phyloP scores from a whole-genome alignment of 768 basidiomycete genomes.

The Mycena galericulata region DNA sequence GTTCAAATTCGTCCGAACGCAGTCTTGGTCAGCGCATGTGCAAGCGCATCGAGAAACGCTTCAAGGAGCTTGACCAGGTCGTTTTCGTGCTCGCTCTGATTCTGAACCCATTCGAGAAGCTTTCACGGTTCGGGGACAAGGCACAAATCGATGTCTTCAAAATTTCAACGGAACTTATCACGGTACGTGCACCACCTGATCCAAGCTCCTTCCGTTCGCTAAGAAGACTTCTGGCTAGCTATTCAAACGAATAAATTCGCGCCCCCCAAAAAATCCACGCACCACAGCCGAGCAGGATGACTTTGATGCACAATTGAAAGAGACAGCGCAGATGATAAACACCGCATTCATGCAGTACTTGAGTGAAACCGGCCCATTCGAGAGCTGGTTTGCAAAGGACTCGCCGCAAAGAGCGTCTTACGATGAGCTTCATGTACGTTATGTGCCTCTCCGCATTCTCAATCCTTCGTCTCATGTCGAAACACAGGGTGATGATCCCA shows the following conservation, averaged over 20 bases:
- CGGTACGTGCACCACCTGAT: background rate
- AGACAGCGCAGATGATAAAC: background rate
- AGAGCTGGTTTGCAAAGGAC: constrained; percentile 3
- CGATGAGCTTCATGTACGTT: background rate
- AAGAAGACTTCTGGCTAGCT: background rate
- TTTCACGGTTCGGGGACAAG: constrained; percentile 19
- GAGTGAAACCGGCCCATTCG: constrained; percentile 10
- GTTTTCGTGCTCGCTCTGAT: constrained; percentile 17
- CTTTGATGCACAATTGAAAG: background rate
- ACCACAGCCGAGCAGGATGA: background rate
- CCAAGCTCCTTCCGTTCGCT: background rate
- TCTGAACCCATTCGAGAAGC: constrained; percentile 18
- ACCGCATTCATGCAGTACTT: constrained; percentile 14
- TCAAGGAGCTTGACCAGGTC: constrained; percentile 19
- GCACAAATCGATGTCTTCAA: constrained; percentile 14
- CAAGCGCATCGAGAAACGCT: constrained; percentile 16
- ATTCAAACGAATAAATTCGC: constrained; percentile 6
- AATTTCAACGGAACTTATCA: background rate
- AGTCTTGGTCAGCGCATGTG: constrained; percentile 14
- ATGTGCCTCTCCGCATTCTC: background rate
- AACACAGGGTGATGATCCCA: constrained; percentile 11
- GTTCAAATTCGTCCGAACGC: background rate
- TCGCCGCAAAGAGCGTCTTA: constrained; percentile 1
- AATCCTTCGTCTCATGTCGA: background rate
- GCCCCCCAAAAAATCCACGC: background rate